A percentile compares a stretch with the other conserved stretches of the same genome.
Evolutionary conservation across 495 filamentous ascomycete genomes (phyloP).

Genomic region (Penicillium desertorum): DNA sequence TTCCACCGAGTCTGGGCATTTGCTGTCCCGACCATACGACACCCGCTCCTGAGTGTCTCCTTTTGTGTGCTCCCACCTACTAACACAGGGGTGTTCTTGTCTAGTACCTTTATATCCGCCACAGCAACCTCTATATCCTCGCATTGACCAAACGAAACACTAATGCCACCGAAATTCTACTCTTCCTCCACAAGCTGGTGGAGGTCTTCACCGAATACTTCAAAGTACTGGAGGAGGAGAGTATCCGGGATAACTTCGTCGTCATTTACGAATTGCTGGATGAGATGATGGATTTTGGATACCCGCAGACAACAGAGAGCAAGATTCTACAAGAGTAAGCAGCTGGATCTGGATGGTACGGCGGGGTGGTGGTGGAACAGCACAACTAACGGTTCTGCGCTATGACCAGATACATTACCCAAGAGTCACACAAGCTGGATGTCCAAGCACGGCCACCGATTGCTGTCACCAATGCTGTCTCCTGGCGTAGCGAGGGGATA

Average conservation of each 20-base stretch:
- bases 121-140: slow-evolving; percentile 99
- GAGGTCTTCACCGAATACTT: slow-evolving; percentile 99
- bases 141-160: slow-evolving; percentile 98
- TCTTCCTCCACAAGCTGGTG: slow-evolving; percentile 97
- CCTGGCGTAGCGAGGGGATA: slow-evolving; percentile 97
- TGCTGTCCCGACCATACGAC: slow-evolving; percentile 9
- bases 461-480: slow-evolving; percentile 97
- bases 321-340: slow-evolving; percentile 95
- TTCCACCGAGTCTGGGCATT: slow-evolving; percentile 12
- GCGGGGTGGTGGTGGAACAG: slow-evolving; percentile 1
- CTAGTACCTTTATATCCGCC: slow-evolving; percentile 98
- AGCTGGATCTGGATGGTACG: background rate
- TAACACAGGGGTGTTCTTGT: slow-evolving; percentile 14
- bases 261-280: slow-evolving; percentile 98
- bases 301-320: slow-evolving; percentile 97
- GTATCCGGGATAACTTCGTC: slow-evolving; percentile 99
- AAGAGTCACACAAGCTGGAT: slow-evolving; percentile 98
- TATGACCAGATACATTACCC: slow-evolving; percentile 80
- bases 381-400: slow-evolving; percentile 13
- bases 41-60: slow-evolving; percentile 23
- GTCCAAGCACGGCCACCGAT: slow-evolving; percentile 99
- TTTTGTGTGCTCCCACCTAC: slow-evolving; percentile 16
- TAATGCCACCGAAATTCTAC: slow-evolving; percentile 96
- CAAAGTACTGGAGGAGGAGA: slow-evolving; percentile 98
- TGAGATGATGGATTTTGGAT: slow-evolving; percentile 99